phyloP scores from a whole-genome alignment of 2,329 filamentous ascomycete species.

The Diaporthe helianthi region DNA sequence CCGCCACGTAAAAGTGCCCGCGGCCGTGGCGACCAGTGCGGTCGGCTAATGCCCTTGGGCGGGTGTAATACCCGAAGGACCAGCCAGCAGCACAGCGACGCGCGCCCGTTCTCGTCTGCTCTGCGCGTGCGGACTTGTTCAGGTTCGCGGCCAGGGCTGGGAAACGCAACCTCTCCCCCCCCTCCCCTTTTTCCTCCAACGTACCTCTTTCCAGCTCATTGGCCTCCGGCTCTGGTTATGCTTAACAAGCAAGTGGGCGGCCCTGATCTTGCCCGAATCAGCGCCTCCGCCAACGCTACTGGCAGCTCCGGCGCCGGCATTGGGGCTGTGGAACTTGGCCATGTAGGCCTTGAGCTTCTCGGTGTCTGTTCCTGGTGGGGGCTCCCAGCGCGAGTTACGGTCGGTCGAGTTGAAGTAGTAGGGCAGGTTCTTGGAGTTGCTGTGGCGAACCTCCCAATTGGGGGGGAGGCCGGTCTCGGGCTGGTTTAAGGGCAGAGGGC shows the following conservation, averaged over 20 bases:
- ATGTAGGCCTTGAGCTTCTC: conserved; percentile 95
- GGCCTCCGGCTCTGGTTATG: conserved; percentile 87
- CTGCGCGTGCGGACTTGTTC: not conserved
- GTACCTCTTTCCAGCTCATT: conserved; percentile 86
- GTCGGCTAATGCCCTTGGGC: not conserved
- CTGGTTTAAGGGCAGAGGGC: conserved; percentile 46
- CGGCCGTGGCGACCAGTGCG: not conserved
- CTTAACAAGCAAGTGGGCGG: conserved; percentile 92
- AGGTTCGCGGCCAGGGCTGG: not conserved
- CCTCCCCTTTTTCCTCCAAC: conserved; percentile 31
- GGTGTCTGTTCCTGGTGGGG: conserved; percentile 84
- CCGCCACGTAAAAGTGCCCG: not conserved
- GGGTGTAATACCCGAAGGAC: not conserved
- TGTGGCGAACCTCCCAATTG: conserved; percentile 95
- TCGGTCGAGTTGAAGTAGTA: conserved; percentile 95
- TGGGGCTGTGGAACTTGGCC: conserved; percentile 80
- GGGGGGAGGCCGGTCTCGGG: conserved; percentile 81
- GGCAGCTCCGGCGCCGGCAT: conserved; percentile 50
- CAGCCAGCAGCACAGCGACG: not conserved
- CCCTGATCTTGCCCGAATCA: conserved; percentile 81
- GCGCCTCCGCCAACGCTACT: conserved; percentile 38
- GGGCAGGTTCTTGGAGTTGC: conserved; percentile 96
- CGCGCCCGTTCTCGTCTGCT: no score
- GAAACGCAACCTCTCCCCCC: no score
- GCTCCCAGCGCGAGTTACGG: conserved; percentile 94